Evolutionary conservation across 1,139 yeast species (phyloP).

Genomic region (Pichia norvegensis): DNA sequence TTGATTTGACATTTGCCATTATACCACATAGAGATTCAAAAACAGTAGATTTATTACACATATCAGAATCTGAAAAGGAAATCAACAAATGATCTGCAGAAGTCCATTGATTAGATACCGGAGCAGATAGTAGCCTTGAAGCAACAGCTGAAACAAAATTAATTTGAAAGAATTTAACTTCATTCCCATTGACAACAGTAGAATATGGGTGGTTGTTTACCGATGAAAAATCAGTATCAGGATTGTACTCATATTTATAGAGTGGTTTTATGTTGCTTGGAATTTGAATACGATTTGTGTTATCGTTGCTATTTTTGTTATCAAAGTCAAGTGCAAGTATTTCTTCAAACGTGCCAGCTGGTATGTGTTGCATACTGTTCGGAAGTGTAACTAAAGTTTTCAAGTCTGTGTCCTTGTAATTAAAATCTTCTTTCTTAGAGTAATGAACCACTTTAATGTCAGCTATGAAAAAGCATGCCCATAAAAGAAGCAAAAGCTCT

Average conservation of each 20-base stretch:
- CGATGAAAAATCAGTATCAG: conserved; percentile 14
- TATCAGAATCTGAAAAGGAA: conserved; percentile 20
- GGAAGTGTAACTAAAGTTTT: conserved; percentile 14
- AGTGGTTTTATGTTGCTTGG: background rate
- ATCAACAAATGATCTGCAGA: conserved; percentile 39
- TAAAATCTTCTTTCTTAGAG: conserved; percentile 2
- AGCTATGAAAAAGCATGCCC: conserved; percentile 23
- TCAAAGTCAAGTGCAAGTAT: conserved; percentile 3
- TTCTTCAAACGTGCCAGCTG: background rate
- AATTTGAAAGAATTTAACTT: conserved; percentile 43
- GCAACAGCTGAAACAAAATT: conserved; percentile 60
- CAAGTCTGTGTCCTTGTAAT: conserved; percentile 3
- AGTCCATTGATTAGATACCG: conserved; percentile 37
- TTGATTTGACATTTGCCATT: conserved; percentile 15
- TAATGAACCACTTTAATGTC: conserved; percentile 21
- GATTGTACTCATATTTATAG: conserved; percentile 15
- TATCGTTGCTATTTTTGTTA: background rate
- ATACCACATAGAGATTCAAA: conserved; percentile 24
- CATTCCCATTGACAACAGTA: conserved; percentile 24
- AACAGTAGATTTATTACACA: conserved; percentile 18
- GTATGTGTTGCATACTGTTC: conserved; percentile 3
- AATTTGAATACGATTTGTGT: conserved; percentile 2
- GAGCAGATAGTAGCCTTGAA: conserved; percentile 52
- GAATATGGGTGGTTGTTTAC: conserved; percentile 30
- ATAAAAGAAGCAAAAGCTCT: conserved; percentile 19